Base-by-base conservation (phyloP, 1,139 yeast species). In the Pneumocystis jirovecii region DNA sequence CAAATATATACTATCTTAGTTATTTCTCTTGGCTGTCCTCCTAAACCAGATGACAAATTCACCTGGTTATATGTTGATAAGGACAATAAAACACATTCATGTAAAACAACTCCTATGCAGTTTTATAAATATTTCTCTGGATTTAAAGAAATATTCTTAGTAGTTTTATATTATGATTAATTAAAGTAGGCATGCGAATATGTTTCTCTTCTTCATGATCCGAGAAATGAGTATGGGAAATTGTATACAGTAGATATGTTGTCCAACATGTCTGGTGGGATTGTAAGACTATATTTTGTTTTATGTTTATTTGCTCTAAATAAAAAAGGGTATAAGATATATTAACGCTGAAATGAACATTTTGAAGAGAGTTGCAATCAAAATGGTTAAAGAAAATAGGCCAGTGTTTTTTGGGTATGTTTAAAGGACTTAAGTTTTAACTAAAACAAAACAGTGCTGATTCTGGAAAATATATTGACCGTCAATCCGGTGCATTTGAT, bases 351-450 rank as follows among this genome's bases (percentile, higher is more conserved):
- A 80, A 17, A 75, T 82, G 64, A 73, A 74, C 17, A 78, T 76
- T 57, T 75, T 85, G 68, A 85, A 85, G 74, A 68, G 77, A 62
- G 80, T 83, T 19, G 86, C 85, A 35, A 83, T 85, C 68, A 77
- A 77, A 65, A 80, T 83, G 81, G 79, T 85, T 72, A 79, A 83
- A 71, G 80, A 80, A 70, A 82, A 84, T 71, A 84, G 83, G 70
- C 88, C 88, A 0, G 83, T 85, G 15, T 85, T 85, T 75, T 85
- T 85, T 72, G 88, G 88, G 10, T 82, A 82, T n/a, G 88, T 25
- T 25, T 25, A 4, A 12, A 25, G 25, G 1, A 25, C 25, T 25
- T 25, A 25, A 50, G 25, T 50, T 12, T 50, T 50, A 50, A 50
- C 31, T 50, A 50, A 50, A 25, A 25, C 21, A 50, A 17, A 50